Conservation (phyloP, 2,329 filamentous ascomycete genomes). For the Trichoderma koningii region DNA sequence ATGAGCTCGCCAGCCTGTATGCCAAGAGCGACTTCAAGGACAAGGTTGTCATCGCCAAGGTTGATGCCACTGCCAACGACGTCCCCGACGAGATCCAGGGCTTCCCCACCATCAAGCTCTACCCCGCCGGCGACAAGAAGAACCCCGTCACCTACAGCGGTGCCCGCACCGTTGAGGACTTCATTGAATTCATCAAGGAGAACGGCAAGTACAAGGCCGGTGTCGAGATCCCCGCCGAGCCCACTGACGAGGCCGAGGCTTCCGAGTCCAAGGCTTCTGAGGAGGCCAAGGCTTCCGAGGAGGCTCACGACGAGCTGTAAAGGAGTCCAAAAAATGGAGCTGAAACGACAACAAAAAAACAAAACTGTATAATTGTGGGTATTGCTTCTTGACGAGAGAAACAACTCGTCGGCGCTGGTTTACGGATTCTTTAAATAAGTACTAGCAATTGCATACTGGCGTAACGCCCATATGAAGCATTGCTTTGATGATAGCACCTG, state of each 20-base stretch:
- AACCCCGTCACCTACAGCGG: slow-evolving; percentile 85
- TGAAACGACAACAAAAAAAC: slow-evolving; percentile 31
- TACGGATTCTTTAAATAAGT: slow-evolving; percentile 31
- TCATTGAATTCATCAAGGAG: slow-evolving; percentile 89
- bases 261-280: slow-evolving; percentile 51
- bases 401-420: slow-evolving; percentile 38
- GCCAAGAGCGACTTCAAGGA: slow-evolving; percentile 75
- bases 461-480: slow-evolving; percentile 34
- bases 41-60: slow-evolving; percentile 92
- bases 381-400: slow-evolving; percentile 38
- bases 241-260: slow-evolving; percentile 53
- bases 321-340: slow-evolving; percentile 32
- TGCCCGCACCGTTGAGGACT: slow-evolving; percentile 84
- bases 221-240: slow-evolving; percentile 58
- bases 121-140: slow-evolving; percentile 84
- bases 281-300: slow-evolving; percentile 53
- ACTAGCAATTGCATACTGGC: slow-evolving; percentile 34
- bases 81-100: slow-evolving; percentile 95
- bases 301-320: slow-evolving; percentile 86
- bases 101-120: slow-evolving; percentile 99
- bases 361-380: slow-evolving; percentile 36
- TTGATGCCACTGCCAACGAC: slow-evolving; percentile 94
- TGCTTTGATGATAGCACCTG: slow-evolving; percentile 27
- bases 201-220: slow-evolving; percentile 88
- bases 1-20: slow-evolving; percentile 81